phyloP scores from a whole-genome alignment of 805 yeast genomes.

The Saccharomyces kudriavzevii region DNA sequence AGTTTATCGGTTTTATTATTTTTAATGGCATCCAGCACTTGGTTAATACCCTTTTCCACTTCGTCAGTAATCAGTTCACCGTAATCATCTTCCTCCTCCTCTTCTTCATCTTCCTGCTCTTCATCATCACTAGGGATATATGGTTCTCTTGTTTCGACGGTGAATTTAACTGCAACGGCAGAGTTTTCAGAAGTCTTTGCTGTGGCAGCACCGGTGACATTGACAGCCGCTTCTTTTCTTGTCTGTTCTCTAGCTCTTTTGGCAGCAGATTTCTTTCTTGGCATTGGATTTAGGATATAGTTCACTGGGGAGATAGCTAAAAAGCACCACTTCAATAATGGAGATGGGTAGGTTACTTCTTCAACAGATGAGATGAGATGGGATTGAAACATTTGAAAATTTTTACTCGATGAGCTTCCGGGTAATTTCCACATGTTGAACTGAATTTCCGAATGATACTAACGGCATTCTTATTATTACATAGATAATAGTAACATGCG shows the following conservation, averaged over 20 bases:
- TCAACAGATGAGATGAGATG: constrained; percentile 7
- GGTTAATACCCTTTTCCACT: constrained; percentile 69
- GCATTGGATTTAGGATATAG: constrained; percentile 42
- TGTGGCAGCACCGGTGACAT: constrained; percentile 9
- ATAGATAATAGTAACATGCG: not conserved
- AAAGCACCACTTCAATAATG: not conserved
- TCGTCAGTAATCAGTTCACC: constrained; percentile 84
- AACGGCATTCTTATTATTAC: not conserved
- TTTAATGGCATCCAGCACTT: constrained; percentile 64
- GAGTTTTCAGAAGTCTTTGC: constrained; percentile 10
- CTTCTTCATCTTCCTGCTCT: constrained; percentile 21
- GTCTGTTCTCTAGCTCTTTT: constrained; percentile 54
- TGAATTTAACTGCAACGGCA: constrained; percentile 5
- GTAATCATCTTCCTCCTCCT: constrained; percentile 77
- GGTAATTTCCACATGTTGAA: not conserved
- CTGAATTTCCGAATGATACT: not conserved
- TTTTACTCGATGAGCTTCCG: not conserved
- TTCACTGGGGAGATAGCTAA: not conserved
- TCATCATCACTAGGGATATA: constrained; percentile 17
- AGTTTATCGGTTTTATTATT: constrained; percentile 52
- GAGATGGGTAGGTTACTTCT: not conserved
- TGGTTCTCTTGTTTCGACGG: constrained; percentile 4
- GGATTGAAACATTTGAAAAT: constrained; percentile 2
- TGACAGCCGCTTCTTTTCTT: constrained; percentile 6
- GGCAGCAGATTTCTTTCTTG: constrained; percentile 81